phyloP scores from a whole-genome alignment of 306 rosid genomes.

The Phaseolus lunatus region DNA sequence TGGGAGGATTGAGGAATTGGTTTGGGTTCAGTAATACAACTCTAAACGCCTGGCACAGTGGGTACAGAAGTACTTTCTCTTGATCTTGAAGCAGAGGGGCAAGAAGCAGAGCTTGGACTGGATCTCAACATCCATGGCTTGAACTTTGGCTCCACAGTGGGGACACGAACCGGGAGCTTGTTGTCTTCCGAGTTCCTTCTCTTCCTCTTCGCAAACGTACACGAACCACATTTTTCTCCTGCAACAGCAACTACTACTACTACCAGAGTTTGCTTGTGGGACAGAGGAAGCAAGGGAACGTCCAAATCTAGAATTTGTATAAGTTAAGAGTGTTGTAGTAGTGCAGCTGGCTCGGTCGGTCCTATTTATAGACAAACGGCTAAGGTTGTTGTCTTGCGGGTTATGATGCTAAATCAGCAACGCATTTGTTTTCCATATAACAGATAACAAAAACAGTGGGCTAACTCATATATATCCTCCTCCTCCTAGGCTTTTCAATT shows the following conservation, averaged over 20 bases:
- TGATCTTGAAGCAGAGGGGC: conserved; percentile 80
- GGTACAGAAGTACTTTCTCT: conserved; percentile 82
- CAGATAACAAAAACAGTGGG: too few species aligned
- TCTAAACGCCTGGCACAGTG: conserved; percentile 77
- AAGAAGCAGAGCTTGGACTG: conserved; percentile 70
- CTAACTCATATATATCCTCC: too few species aligned
- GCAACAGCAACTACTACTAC: background rate
- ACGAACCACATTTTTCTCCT: conserved; percentile 71
- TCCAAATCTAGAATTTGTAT: conserved; percentile 3
- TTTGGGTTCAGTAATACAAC: conserved; percentile 46
- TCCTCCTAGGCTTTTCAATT: too few species aligned
- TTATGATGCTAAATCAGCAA: background rate
- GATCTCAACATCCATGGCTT: conserved; percentile 76
- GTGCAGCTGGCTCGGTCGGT: background rate
- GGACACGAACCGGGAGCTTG: conserved; percentile 91
- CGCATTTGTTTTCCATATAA: too few species aligned
- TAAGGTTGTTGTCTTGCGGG: background rate
- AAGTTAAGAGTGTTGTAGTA: background rate
- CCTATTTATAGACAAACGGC: conserved; percentile 17
- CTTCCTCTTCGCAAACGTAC: conserved; percentile 70
- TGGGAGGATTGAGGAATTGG: background rate
- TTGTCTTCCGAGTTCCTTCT: conserved; percentile 76
- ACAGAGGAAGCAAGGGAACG: background rate
- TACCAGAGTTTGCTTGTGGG: background rate
- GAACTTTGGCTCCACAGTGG: conserved; percentile 82